Evolutionary conservation across 2,329 filamentous ascomycete species (phyloP).

Genomic region (Exophiala lecanii-corni): DNA sequence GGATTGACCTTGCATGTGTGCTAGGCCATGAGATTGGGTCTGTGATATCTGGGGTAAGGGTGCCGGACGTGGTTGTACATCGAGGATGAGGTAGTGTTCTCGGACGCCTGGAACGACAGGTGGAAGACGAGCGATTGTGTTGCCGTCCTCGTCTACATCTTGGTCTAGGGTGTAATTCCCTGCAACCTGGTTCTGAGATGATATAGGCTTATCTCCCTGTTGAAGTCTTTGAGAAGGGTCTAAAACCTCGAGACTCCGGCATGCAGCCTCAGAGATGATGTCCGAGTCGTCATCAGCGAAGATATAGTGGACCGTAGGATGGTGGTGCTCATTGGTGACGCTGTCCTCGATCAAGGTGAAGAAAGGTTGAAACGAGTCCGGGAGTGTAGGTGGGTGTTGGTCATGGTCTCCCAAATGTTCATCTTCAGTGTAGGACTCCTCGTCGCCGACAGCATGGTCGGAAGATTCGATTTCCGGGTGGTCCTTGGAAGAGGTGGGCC

Average conservation of each 20-base stretch:
- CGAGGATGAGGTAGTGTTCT: slow-evolving; percentile 56
- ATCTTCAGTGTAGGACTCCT: slow-evolving; percentile 17
- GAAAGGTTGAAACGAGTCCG: slow-evolving; percentile 66
- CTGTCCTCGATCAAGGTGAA: slow-evolving; percentile 80
- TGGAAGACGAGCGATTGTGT: slow-evolving; percentile 37
- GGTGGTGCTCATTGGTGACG: slow-evolving; percentile 67
- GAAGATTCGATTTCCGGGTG: slow-evolving; percentile 12
- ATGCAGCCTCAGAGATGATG: slow-evolving; percentile 62
- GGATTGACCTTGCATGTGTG: slow-evolving; percentile 51
- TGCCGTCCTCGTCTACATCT: slow-evolving; percentile 27
- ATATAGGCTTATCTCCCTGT: slow-evolving; percentile 6
- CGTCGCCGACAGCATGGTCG: slow-evolving; percentile 20
- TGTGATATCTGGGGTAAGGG: slow-evolving; percentile 17
- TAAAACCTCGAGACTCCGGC: slow-evolving; percentile 47
- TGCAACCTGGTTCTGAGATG: neutral
- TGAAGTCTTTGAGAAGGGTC: slow-evolving; percentile 23
- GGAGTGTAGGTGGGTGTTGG: slow-evolving; percentile 30
- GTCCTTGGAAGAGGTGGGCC: slow-evolving; percentile 10
- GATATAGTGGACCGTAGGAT: slow-evolving; percentile 85
- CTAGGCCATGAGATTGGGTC: slow-evolving; percentile 13
- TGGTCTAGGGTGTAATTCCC: slow-evolving; percentile 20
- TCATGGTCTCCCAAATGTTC: slow-evolving; percentile 11
- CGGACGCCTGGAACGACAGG: slow-evolving; percentile 43
- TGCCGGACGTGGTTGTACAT: slow-evolving; percentile 40
- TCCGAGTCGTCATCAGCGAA: slow-evolving; percentile 89